Base-by-base conservation (phyloP, 352 stramenopile genomes). In the Elongisporangium prolatum region DNA sequence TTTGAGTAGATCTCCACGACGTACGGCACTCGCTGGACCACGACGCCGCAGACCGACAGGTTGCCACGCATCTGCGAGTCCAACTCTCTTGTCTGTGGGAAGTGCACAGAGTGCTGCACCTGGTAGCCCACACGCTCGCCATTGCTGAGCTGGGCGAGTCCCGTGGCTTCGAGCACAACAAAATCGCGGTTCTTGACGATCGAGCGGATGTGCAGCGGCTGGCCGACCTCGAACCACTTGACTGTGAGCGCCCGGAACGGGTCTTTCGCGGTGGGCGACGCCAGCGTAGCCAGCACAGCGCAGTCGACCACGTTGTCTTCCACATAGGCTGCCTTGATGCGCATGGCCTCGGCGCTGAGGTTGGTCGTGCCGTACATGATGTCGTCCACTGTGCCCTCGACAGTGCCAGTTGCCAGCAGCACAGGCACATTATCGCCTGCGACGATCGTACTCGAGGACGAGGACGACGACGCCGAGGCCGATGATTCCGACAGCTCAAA, bases 31-130 rank as follows among this genome's bases (percentile, higher is more conserved):
- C 71, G 50, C 52, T 88, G 80, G 4, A 74, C 74, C 52, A 80
- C 86, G 60, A 90, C 72, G 11, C 55, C 71, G 44, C 74, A 87
- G 44, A 74, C 55, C 3, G 77, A 86, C 13, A 86, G 64, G 34
- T 76, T 80, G 11, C 62, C 77, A 9, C 80, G 77, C 22, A 77
- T 63, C 11, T 67, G 73, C 34, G 58, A 34, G 3, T 65, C 57
- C 2, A 87, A 48, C n/a, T 61, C 59, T 16, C 64, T 68, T 13
- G 75, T 68, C 48, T 84, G 64, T 1, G 65, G 52, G 21, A 88
- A 72, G 10, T 80, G 63, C 20, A 89, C 65, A 34, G 74, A 87
- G 63, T 89, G 79, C 24, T 77, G 48, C 9, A 86, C 52, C 50
- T 84, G 71, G 53, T 75, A 86, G 21, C 75, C 75, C 40, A 86